Evolutionary conservation across 202 grass and related monocot genomes (phyloP).

Genomic region (Cymbopogon flexuosus): DNA sequence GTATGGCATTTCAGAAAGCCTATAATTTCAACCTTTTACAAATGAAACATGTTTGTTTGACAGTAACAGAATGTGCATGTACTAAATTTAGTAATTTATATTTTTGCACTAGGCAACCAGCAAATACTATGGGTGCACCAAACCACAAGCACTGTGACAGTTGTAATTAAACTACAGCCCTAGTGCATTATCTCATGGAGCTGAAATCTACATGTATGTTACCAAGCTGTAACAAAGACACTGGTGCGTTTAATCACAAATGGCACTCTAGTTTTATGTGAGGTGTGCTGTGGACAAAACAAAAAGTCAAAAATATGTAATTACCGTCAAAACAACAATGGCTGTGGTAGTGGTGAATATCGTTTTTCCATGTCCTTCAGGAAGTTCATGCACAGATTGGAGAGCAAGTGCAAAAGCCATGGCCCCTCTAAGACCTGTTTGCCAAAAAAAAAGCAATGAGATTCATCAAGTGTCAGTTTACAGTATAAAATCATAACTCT

Average conservation of each 20-base stretch:
- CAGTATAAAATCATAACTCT: constrained; percentile 1
- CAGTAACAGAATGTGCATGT: background rate
- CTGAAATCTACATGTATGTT: background rate
- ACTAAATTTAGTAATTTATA: background rate
- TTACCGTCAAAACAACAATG: constrained; percentile 94
- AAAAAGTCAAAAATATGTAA: constrained; percentile 21
- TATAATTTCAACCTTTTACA: background rate
- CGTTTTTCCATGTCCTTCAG: constrained; percentile 91
- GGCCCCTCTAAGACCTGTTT: constrained; percentile 88
- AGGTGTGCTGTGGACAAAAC: background rate
- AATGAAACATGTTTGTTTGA: constrained; percentile 11
- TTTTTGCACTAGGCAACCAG: background rate
- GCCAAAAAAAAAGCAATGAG: constrained; percentile 21
- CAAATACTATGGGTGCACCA: background rate
- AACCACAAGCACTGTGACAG: background rate
- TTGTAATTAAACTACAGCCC: background rate
- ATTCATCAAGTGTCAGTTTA: constrained; percentile 2
- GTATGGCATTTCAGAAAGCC: background rate
- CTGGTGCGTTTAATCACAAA: no score
- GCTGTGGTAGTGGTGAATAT: constrained; percentile 93
- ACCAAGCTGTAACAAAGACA: background rate
- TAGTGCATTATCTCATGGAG: background rate
- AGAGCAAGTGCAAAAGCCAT: constrained; percentile 99
- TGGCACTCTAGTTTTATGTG: background rate
- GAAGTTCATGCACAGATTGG: constrained; percentile 95